Base-by-base conservation (phyloP, 2,329 filamentous ascomycete species). In the Aquanectria penicillioides region DNA sequence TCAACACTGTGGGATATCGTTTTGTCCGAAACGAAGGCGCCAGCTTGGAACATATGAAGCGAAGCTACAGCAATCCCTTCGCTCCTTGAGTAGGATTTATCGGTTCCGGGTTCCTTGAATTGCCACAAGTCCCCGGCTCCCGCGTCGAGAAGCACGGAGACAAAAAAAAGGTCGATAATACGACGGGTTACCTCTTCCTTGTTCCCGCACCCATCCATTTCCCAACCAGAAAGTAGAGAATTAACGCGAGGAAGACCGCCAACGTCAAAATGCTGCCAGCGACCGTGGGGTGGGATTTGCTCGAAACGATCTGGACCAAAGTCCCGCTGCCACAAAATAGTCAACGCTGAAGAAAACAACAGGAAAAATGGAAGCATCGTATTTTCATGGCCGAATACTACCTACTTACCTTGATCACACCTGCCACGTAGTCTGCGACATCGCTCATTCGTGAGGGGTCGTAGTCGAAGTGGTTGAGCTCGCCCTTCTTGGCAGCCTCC, bases 231-330 rank as follows among this genome's bases (percentile, higher is more conserved):
- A 3, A 83, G 71, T 3, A 86, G 68, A 6, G 75, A 69, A 6
- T 75, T 72, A 7, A 86, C 72, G 28, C 86, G 83, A 33, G 80
- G 74, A 23, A 83, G 73, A 12, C 78, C 78, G 9, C 85, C 85
- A 33, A 86, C 80, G 12, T 87, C 82, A 63, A 88, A 88, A 72
- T 89, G 86, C 68, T 88, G 86, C 83, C 86, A 88, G 37, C 86
- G 80, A 8, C 80, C 85, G 61, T 86, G 83, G 9, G 83, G 81
- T 0, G 83, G 83, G 47, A 86, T 86, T 0, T 73, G 68, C 44
- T 78, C 57, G 62, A 73, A 81, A 15, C 70, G 75, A 58, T 81
- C 75, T 1, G 81, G 81, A 0, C 81, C 81, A 59, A 81, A 84
- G 62, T 84, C 81, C 15, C 81, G 78, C 81, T 84, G 28, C 6